Conservation (phyloP, 495 filamentous ascomycete species). For the Mytilinidion resinicola region DNA sequence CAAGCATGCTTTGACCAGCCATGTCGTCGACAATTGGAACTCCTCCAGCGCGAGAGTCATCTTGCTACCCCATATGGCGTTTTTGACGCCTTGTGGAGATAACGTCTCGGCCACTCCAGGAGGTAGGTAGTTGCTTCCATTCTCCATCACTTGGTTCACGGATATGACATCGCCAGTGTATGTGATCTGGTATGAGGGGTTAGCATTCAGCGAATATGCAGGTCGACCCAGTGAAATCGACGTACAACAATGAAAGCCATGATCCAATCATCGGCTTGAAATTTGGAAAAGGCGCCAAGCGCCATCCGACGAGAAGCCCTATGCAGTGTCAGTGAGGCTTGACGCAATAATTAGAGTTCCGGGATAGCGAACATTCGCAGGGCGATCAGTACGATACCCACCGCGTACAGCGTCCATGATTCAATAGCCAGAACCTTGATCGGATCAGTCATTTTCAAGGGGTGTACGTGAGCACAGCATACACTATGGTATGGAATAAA, state of each 20-base stretch:
- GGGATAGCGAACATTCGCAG: slow-evolving; percentile 31
- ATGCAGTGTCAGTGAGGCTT: not conserved
- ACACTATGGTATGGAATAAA: too few relatives aligned
- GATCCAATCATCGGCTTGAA: slow-evolving; percentile 54
- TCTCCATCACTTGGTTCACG: slow-evolving; percentile 52
- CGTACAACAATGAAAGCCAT: slow-evolving; percentile 48
- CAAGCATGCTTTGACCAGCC: slow-evolving; percentile 51
- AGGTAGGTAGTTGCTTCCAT: slow-evolving; percentile 52
- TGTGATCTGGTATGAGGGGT: slow-evolving; percentile 7
- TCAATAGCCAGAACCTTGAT: slow-evolving; percentile 33
- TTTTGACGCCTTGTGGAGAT: slow-evolving; percentile 40
- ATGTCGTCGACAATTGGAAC: slow-evolving; percentile 43
- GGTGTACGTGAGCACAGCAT: not conserved
- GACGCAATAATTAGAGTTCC: not conserved
- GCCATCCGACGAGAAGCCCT: slow-evolving; percentile 35
- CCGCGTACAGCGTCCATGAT: slow-evolving; percentile 45
- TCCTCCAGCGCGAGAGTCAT: slow-evolving; percentile 46
- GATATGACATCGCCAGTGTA: slow-evolving; percentile 44
- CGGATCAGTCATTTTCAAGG: not conserved
- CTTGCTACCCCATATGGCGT: slow-evolving; percentile 48
- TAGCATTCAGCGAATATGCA: not conserved
- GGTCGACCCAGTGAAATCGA: slow-evolving; percentile 39
- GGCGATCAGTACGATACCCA: slow-evolving; percentile 37
- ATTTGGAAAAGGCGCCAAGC: slow-evolving; percentile 40
- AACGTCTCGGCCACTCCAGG: slow-evolving; percentile 45